These are phyloP conservation scores for Sistotremastrum niveocremeum DNA, from an alignment of 768 basidiomycete genomes.

Conservation along the genomic window DNA sequence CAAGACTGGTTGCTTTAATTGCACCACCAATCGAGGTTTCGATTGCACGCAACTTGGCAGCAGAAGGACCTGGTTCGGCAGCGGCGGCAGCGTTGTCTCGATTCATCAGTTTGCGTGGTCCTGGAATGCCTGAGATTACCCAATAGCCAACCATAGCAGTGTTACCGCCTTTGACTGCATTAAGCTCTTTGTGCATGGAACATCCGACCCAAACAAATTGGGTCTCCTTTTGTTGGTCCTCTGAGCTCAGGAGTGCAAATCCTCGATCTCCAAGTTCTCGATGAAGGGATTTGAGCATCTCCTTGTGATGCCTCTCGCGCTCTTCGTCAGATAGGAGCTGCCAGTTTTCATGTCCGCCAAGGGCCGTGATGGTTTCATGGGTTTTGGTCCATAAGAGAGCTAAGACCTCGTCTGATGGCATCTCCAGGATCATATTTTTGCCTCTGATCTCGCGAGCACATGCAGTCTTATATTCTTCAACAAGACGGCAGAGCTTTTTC, in stretches of 20 bases:
- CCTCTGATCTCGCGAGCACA: slow-evolving; percentile 1
- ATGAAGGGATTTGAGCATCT: slow-evolving; percentile 7
- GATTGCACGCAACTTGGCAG: no score
- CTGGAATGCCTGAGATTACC: background rate
- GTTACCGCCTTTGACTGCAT: slow-evolving; percentile 6
- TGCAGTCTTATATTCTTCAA: slow-evolving; percentile 4
- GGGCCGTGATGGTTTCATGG: no score
- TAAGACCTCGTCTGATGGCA: no score
- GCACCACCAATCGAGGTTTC: no score
- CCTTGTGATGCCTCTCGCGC: no score
- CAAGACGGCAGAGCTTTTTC: slow-evolving; percentile 11
- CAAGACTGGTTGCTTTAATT: no score
- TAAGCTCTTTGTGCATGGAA: slow-evolving; percentile 9
- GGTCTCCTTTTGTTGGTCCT: slow-evolving; percentile 8
- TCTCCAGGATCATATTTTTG: no score
- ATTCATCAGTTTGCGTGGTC: slow-evolving; percentile 2
- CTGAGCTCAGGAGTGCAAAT: slow-evolving; percentile 7
- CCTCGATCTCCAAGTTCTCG: slow-evolving; percentile 7
- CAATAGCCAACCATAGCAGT: slow-evolving; percentile 3
- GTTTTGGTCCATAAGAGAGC: no score
- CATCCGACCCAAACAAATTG: slow-evolving; percentile 8
- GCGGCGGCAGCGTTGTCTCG: no score
- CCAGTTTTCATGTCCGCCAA: no score
- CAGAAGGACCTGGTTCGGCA: no score
- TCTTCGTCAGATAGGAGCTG: no score